These are phyloP conservation scores for Lipomyces spencermartinsiae DNA, from an alignment of 805 yeast species.

Conservation along the genomic window DNA sequence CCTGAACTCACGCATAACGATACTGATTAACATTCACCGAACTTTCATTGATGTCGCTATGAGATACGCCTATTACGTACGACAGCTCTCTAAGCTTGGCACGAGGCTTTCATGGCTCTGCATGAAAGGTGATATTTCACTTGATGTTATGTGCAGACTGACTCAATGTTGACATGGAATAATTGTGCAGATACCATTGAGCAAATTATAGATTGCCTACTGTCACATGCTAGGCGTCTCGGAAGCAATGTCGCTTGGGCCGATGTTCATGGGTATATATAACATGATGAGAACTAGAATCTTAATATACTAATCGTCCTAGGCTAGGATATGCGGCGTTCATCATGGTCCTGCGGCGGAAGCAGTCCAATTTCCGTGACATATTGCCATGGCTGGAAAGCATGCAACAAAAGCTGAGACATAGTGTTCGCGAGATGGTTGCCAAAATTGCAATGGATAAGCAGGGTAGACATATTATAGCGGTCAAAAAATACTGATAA, in stretches of 20 bases:
- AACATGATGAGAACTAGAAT: too few relatives aligned
- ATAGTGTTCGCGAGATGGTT: background rate
- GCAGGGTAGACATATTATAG: conserved; percentile 6
- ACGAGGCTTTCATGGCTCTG: background rate
- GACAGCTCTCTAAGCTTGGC: conserved; percentile 9
- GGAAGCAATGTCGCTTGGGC: background rate
- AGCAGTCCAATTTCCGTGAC: conserved; percentile 19
- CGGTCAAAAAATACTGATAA: conserved; percentile 10
- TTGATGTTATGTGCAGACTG: background rate
- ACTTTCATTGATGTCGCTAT: conserved; percentile 29
- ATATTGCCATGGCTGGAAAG: conserved; percentile 17
- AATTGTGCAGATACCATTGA: background rate
- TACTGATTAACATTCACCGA: conserved; percentile 26
- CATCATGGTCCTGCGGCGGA: conserved; percentile 13
- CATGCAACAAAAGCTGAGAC: background rate
- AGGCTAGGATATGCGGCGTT: conserved; percentile 27
- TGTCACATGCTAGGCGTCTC: background rate
- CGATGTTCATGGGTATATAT: conserved; percentile 15
- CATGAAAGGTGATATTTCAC: conserved; percentile 8
- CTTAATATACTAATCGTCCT: background rate
- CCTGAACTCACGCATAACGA: conserved; percentile 27
- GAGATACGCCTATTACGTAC: conserved; percentile 25
- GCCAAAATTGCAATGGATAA: conserved; percentile 2
- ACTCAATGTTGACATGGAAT: background rate
- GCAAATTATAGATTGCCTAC: conserved; percentile 5